phyloP scores from a whole-genome alignment of 176 grass and related monocot genomes.

The Aegilops umbellulata region DNA sequence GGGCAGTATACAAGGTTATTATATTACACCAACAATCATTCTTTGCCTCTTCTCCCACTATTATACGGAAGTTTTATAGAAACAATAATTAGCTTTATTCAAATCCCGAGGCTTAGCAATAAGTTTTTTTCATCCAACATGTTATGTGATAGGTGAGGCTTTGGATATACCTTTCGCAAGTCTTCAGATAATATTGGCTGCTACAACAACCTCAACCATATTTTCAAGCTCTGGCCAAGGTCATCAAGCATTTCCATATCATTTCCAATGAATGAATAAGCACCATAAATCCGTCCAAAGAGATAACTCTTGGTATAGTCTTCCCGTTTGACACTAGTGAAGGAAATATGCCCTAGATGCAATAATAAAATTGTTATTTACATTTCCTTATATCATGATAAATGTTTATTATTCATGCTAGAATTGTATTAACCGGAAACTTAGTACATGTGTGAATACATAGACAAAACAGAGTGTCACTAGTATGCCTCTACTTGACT shows the following conservation, averaged over 20 bases:
- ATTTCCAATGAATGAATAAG: constrained; percentile 75
- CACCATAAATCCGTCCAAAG: constrained; percentile 48
- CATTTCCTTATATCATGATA: no score
- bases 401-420: no score
- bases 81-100: constrained; percentile 28
- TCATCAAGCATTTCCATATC: constrained; percentile 63
- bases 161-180: constrained; percentile 57
- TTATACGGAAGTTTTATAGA: constrained; percentile 22
- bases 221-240: constrained; percentile 64
- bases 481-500: no score
- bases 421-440: no score
- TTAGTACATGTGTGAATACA: no score
- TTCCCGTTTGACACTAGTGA: constrained; percentile 47
- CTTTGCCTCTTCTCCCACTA: constrained; percentile 36
- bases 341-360: no score
- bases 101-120: neutral
- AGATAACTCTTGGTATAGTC: constrained; percentile 47
- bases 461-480: no score
- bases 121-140: constrained; percentile 16
- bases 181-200: constrained; percentile 51
- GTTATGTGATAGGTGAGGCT: neutral
- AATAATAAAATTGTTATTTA: no score
- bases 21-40: constrained; percentile 69
- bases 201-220: constrained; percentile 56
- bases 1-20: constrained; percentile 53